phyloP scores from a whole-genome alignment of 2,329 filamentous ascomycete species.

The Pseudogymnoascus sp. region DNA sequence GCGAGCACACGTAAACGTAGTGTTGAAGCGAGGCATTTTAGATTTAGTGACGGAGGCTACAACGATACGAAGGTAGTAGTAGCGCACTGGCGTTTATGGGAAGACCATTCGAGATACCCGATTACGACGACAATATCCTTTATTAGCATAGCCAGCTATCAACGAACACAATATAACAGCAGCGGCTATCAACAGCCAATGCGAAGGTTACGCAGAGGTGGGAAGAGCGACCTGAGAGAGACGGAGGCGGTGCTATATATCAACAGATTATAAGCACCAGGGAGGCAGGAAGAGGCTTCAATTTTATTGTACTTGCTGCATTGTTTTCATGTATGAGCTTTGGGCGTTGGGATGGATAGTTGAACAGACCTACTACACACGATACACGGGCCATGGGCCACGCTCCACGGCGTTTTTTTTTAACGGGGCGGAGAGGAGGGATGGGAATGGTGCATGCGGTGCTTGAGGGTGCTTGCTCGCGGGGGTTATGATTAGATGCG shows the following conservation, averaged over 20 bases:
- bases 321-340: slow-evolving; percentile 4
- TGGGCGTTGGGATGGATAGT: slow-evolving; percentile 7
- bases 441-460: background rate
- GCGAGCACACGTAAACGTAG: background rate
- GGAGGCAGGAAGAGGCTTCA: background rate
- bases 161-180: background rate
- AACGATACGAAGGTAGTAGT: background rate
- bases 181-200: background rate
- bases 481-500: background rate
- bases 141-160: slow-evolving; percentile 3
- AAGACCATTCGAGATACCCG: slow-evolving; percentile 9
- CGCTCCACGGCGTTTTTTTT: slow-evolving; percentile 3
- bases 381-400: background rate
- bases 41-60: background rate
- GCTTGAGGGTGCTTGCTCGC: background rate
- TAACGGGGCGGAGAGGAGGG: background rate
- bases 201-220: background rate
- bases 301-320: slow-evolving; percentile 1
- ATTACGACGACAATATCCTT: background rate
- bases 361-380: background rate
- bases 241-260: background rate
- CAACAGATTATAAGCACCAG: background rate
- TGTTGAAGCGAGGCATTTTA: slow-evolving; percentile 5
- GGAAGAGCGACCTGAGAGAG: background rate
- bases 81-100: background rate